Percentiles rank a stretch among this genome's conserved stretches.
These are phyloP conservation scores for Aspergillus piperis DNA, from an alignment of 2,329 filamentous ascomycete species.

Conservation along the genomic window DNA sequence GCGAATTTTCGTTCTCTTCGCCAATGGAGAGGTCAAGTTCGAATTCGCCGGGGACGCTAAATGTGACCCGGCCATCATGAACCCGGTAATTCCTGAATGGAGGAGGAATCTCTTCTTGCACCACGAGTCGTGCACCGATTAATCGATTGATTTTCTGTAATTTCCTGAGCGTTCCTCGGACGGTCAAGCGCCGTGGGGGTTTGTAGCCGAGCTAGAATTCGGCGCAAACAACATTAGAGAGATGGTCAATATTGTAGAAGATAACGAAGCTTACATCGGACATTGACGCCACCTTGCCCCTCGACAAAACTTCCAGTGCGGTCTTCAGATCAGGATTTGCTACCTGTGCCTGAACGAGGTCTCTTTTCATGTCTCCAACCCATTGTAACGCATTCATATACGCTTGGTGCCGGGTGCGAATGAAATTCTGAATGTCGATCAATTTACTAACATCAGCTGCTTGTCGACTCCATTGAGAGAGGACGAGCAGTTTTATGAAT, in stretches of 20 bases:
- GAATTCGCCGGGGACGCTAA: slow-evolving; percentile 79
- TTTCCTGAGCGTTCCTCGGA: slow-evolving; percentile 71
- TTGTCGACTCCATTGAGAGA: slow-evolving; percentile 85
- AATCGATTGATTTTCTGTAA: slow-evolving; percentile 81
- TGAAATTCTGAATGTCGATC: slow-evolving; percentile 80
- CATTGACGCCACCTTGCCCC: slow-evolving; percentile 74
- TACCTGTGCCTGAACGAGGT: slow-evolving; percentile 71
- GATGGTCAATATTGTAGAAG: slow-evolving; percentile 6
- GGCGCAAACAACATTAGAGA: slow-evolving; percentile 18
- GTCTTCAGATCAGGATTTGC: slow-evolving; percentile 90
- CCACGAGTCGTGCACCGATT: slow-evolving; percentile 77
- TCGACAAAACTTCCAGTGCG: slow-evolving; percentile 80
- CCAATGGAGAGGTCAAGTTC: slow-evolving; percentile 91
- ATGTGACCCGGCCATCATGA: slow-evolving; percentile 84
- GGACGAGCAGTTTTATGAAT: slow-evolving; percentile 90
- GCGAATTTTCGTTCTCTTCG: slow-evolving; percentile 76
- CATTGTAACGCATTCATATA: slow-evolving; percentile 64
- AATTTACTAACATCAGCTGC: slow-evolving; percentile 78
- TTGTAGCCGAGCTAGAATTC: slow-evolving; percentile 69
- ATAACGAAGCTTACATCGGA: slow-evolving; percentile 63
- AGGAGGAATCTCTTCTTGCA: slow-evolving; percentile 80
- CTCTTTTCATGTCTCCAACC: slow-evolving; percentile 71
- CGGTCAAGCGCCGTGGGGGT: slow-evolving; percentile 68
- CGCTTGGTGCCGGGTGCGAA: slow-evolving; percentile 62
- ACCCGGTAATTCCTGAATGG: slow-evolving; percentile 78